phyloP scores from a whole-genome alignment of 331 rosid genomes.

The Dryas integrifolia region DNA sequence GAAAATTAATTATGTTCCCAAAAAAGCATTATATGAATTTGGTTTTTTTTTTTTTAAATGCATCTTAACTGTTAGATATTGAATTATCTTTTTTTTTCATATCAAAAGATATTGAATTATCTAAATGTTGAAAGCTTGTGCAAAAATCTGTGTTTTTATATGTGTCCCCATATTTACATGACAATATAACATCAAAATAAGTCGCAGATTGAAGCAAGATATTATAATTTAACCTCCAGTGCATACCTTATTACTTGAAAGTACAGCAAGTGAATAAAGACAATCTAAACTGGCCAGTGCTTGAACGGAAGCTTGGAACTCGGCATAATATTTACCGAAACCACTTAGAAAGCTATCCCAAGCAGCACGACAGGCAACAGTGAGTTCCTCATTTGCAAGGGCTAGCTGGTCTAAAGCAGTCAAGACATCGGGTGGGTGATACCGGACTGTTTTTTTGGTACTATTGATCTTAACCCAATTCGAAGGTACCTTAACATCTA shows the following conservation, averaged over 20 bases:
- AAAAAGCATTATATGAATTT: no score
- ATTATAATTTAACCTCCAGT: slow-evolving; percentile 21
- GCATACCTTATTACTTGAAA: slow-evolving; percentile 79
- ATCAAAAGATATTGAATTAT: no score
- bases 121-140: no score
- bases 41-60: no score
- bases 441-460: slow-evolving; percentile 82
- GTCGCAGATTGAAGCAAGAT: background rate
- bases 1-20: no score
- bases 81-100: no score
- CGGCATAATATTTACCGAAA: slow-evolving; percentile 63
- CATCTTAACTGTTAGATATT: no score
- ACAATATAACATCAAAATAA: background rate
- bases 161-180: background rate
- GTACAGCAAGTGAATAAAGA: slow-evolving; percentile 82
- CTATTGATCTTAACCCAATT: slow-evolving; percentile 84
- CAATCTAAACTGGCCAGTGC: slow-evolving; percentile 91
- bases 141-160: no score
- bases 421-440: slow-evolving; percentile 92
- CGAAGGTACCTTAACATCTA: slow-evolving; percentile 73
- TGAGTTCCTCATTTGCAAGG: slow-evolving; percentile 75
- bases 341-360: slow-evolving; percentile 78
- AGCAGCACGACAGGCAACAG: slow-evolving; percentile 63
- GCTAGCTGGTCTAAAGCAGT: slow-evolving; percentile 66
- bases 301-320: slow-evolving; percentile 82